phyloP scores from a whole-genome alignment of 2,329 filamentous ascomycete species.

The Apiospora aurea region DNA sequence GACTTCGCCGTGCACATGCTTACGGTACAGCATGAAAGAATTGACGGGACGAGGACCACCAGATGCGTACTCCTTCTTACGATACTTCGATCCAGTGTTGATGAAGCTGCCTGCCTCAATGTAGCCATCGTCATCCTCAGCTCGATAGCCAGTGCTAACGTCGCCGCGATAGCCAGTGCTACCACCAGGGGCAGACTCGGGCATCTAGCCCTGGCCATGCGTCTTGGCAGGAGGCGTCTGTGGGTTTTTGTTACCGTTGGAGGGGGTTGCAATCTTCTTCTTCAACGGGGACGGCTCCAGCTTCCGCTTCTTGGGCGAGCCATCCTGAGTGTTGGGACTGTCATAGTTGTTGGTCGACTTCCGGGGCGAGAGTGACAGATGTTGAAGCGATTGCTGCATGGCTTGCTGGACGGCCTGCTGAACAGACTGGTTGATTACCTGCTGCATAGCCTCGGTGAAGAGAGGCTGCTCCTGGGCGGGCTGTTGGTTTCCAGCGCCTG shows the following conservation, averaged over 20 bases:
- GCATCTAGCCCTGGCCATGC: slow-evolving; percentile 5
- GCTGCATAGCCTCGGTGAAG: not conserved
- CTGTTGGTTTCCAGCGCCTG: not conserved
- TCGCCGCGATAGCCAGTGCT: not conserved
- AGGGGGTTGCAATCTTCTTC: not conserved
- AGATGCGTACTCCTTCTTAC: not conserved
- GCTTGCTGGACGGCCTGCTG: not conserved
- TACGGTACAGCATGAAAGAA: slow-evolving; percentile 21
- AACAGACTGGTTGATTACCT: not conserved
- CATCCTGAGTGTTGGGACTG: not conserved
- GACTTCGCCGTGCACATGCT: not conserved
- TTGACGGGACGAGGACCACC: slow-evolving; percentile 6
- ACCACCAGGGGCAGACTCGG: slow-evolving; percentile 6
- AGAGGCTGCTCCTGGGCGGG: not conserved
- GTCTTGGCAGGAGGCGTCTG: not conserved
- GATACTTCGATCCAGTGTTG: not conserved
- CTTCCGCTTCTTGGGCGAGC: slow-evolving; percentile 7
- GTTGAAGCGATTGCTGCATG: not conserved
- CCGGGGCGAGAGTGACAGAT: not conserved
- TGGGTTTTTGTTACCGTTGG: not conserved
- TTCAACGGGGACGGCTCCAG: not conserved
- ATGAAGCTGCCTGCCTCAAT: not conserved
- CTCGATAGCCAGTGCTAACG: not conserved
- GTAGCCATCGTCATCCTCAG: not conserved
- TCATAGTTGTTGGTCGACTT: not conserved